Base-by-base conservation (phyloP, 1,284 basidiomycete genomes). In the Wolfiporia cocos region DNA sequence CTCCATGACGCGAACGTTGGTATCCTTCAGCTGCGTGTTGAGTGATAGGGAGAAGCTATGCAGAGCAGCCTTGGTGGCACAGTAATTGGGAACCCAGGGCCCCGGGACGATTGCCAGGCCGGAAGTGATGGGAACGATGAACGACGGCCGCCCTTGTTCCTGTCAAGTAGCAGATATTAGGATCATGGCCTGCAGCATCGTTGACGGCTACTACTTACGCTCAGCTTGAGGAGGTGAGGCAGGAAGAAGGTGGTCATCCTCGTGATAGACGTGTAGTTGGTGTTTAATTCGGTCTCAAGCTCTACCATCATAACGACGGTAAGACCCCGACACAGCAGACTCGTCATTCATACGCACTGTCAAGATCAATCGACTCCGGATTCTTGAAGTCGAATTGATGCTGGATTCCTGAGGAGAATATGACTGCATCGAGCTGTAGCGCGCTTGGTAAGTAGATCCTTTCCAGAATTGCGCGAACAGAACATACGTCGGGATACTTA, bases 61-160 rank as follows among this genome's bases (percentile, higher is more conserved):
- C n/a, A 83, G 50, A 2, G 79, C 79, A 4, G 78, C 77, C 57
- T 83, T 82, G 2, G 73, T 71, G 2, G 78, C 78, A 23, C 66
- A 75, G 50, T 83, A 82, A 47, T 74, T 73, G 1, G 68, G 58
- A 0, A 74, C 59, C 32, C 53, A 54, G 0, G 69, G 59, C 1
- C 55, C 59, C 0, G 78, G 76, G 17, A 68, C 48, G 24, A 79
- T 64, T 3, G 61, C 71, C 10, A 83, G 60, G 5, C 64, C 69
- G 4, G 78, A 79, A 0, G 75, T 73, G 31, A 83, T 68, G 2
- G 72, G 68, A 11, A 76, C 60, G 19, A 81, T 62, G 52, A 74
- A 72, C 15, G 69, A 68, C 3, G 71, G 71, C 2, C 62, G 67
- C 3, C 70, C 71, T 50, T 69, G 49, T 12, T 58, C 56, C 68